Conservation (phyloP, 2,329 filamentous ascomycete genomes). For the Cordyceps tenuipes region DNA sequence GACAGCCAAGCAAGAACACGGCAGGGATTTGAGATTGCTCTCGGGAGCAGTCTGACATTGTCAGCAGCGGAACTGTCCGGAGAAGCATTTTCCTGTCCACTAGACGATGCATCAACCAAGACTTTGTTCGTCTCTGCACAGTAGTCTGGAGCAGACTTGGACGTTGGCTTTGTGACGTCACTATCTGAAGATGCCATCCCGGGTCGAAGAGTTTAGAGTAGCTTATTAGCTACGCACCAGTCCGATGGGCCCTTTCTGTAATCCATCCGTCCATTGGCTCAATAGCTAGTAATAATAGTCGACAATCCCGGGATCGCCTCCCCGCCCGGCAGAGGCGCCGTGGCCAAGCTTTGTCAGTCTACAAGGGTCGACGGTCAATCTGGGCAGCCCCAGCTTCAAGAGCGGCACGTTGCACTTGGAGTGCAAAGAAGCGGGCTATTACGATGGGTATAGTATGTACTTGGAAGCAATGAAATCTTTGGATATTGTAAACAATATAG, state of each 20-base stretch:
- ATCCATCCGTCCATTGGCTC: too few relatives aligned
- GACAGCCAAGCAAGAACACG: background rate
- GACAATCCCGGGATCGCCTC: background rate
- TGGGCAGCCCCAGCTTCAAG: background rate
- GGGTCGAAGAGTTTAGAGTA: too few relatives aligned
- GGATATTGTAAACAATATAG: background rate
- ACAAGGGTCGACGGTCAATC: background rate
- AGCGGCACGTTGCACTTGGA: background rate
- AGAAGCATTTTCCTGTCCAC: background rate
- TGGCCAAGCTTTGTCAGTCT: background rate
- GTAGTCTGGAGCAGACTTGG: too few relatives aligned
- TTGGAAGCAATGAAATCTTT: background rate
- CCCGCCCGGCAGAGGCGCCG: background rate
- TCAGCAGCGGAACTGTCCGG: background rate
- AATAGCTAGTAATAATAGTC: background rate
- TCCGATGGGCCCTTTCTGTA: too few relatives aligned
- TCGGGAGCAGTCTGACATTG: background rate
- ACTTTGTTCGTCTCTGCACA: background rate
- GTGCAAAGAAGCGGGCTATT: background rate
- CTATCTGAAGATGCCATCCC: background rate
- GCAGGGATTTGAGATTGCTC: background rate
- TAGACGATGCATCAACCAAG: background rate
- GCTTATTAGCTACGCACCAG: too few relatives aligned
- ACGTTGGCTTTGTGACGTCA: background rate
- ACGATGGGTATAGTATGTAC: background rate